Conservation (phyloP, 1,139 yeast species). For the Suzukiozyma palmioleophila region DNA sequence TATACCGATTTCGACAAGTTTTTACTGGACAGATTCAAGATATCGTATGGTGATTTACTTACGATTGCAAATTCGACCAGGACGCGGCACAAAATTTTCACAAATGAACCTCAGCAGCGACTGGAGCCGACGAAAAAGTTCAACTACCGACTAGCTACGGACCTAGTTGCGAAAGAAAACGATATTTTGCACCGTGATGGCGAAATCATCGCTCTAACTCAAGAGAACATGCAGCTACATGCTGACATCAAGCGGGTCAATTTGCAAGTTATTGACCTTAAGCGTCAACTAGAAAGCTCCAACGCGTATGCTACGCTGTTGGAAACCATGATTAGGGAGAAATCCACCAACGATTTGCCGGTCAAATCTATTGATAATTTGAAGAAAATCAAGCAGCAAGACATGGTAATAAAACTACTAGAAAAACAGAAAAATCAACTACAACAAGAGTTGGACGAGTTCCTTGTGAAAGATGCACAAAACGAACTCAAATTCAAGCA, state of each 20-base stretch:
- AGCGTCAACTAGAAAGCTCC: neutral
- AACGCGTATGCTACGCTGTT: neutral
- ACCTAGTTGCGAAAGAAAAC: conserved; percentile 2
- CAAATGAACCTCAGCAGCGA: conserved; percentile 2
- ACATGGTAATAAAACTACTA: conserved; percentile 17
- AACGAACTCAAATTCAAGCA: conserved; percentile 14
- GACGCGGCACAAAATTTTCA: neutral
- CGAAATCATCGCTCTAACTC: conserved; percentile 1
- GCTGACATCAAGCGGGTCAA: conserved; percentile 1
- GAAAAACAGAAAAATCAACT: conserved; percentile 22
- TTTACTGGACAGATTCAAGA: conserved; percentile 20
- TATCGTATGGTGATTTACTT: conserved; percentile 13
- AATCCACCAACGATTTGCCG: neutral
- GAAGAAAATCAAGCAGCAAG: conserved; percentile 17
- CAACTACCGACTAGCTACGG: neutral
- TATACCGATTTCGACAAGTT: conserved; percentile 19
- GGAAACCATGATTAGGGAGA: neutral
- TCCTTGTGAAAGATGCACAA: conserved; percentile 13
- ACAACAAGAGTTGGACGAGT: conserved; percentile 15
- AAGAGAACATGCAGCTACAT: conserved; percentile 12
- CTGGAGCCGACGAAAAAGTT: neutral
- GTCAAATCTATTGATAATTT: conserved; percentile 3
- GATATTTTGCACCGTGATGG: neutral
- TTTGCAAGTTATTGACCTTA: conserved; percentile 1
- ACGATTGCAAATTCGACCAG: neutral